Evolutionary conservation across 352 stramenopile genomes (phyloP), one percentile per base, ranked within the genome.

Genomic region (Paralagenidium karlingii): DNA sequence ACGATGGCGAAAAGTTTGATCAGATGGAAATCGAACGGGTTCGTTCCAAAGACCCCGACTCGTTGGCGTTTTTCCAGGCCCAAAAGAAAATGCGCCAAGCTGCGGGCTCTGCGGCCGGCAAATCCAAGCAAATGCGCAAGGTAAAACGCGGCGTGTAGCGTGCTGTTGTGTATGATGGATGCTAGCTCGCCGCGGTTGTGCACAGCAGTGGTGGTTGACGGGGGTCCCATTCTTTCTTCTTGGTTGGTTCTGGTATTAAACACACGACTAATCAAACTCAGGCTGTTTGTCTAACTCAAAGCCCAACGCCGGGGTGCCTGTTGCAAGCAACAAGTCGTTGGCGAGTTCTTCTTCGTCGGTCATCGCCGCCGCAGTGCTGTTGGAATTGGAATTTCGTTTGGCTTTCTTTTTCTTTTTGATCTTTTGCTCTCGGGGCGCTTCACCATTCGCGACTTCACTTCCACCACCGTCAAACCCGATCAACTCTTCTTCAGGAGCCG

Each of bases 1-100:
- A 96, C 43, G 84, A 96, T 40, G 77, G 80, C 24, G 86, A 95
- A 53, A 77, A 90, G 44, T 95, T 95, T 30, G 83, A 96, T 21
- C 75, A 88, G 42, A 82, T 96, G 65, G 84, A 95, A 49, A 51
- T 94, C 3, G 81, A 95, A 9, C 71, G 83, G 25, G 58, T 96
- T 8, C 53, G 63, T n/a, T 61, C 68, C 1, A 66, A 95, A 44
- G 81, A 96, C 43, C 83, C 83, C 0, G 82, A 95, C 52, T 88
- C 73, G 24, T 54, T 96, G 12, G 84, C 88, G 3, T 97, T 96
- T 43, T 96, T 96, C 60, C 81, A 94, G 53, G 80, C 75, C 6
- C 71, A 89, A 34, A 85, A 86, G 57, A 86, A 84, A 45, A 86
- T 89, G 75, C 57, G 75, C 4, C 68, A 86, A 38, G 60, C 68